These are phyloP conservation scores for Wickerhamiella shivajii DNA, from an alignment of 805 yeast species.

Conservation along the genomic window DNA sequence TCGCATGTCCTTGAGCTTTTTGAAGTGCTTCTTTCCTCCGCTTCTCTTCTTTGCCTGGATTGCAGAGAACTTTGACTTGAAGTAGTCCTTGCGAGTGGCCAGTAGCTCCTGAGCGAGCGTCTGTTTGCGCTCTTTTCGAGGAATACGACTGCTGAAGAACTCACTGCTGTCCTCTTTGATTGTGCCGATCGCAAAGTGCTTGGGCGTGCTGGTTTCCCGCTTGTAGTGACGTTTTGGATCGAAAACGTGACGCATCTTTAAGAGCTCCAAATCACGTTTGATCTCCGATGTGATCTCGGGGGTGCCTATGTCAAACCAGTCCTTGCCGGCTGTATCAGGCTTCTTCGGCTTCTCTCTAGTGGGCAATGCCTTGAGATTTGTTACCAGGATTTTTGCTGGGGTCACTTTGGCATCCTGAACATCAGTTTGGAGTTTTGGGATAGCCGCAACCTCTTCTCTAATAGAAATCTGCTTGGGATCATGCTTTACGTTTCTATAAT, in stretches of 20 bases:
- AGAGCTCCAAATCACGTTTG: conserved; percentile 61
- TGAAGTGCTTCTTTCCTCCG: conserved; percentile 57
- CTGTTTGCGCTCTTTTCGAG: conserved; percentile 56
- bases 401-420: conserved; percentile 2
- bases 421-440: conserved; percentile 12
- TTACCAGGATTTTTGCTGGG: background rate
- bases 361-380: conserved; percentile 16
- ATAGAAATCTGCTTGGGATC: conserved; percentile 14
- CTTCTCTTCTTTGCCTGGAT: conserved; percentile 50
- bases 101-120: conserved; percentile 74
- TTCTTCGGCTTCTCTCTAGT: conserved; percentile 19
- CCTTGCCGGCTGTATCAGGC: conserved; percentile 33
- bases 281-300: conserved; percentile 57
- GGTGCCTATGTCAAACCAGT: conserved; percentile 74
- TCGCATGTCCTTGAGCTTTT: conserved; percentile 48
- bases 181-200: conserved; percentile 78
- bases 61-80: conserved; percentile 70
- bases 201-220: conserved; percentile 65
- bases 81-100: conserved; percentile 47
- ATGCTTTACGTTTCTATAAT: no score
- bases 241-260: conserved; percentile 76
- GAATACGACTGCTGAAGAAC: conserved; percentile 50
- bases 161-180: conserved; percentile 72
- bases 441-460: conserved; percentile 16
- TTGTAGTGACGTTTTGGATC: conserved; percentile 95